phyloP scores from a whole-genome alignment of 2,329 filamentous ascomycete species.

The Xylaria sp. region DNA sequence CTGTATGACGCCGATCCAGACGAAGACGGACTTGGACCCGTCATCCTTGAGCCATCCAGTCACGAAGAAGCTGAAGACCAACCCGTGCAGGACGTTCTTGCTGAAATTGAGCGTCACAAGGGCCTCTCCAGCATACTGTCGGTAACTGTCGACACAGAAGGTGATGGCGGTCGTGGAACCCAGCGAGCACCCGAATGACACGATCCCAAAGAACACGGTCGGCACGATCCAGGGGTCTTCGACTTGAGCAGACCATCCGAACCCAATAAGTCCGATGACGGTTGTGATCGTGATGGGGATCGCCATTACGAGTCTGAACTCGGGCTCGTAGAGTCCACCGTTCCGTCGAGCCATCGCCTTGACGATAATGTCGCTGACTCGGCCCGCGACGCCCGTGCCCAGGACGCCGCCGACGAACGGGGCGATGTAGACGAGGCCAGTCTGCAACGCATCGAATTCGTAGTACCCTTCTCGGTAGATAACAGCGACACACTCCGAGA shows the following conservation, averaged over 20 bases:
- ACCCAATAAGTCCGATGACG: conserved; percentile 87
- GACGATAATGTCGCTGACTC: conserved; percentile 84
- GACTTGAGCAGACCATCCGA: conserved; percentile 86
- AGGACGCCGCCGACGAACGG: conserved; percentile 88
- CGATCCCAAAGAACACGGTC: conserved; percentile 88
- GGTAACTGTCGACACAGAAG: conserved; percentile 91
- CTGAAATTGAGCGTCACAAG: conserved; percentile 92
- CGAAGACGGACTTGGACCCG: conserved; percentile 78
- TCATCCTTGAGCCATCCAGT: conserved; percentile 79
- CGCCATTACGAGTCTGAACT: conserved; percentile 90
- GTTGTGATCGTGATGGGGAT: conserved; percentile 79
- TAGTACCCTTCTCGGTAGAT: conserved; percentile 79
- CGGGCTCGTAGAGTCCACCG: conserved; percentile 93
- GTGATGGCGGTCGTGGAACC: conserved; percentile 92
- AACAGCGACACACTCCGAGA: conserved; percentile 83
- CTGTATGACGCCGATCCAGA: conserved; percentile 87
- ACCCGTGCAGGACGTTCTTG: conserved; percentile 91
- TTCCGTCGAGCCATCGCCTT: conserved; percentile 82
- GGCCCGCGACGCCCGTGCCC: conserved; percentile 90
- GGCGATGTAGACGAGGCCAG: conserved; percentile 86
- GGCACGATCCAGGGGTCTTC: conserved; percentile 87
- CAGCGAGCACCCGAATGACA: conserved; percentile 90
- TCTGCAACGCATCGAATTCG: conserved; percentile 79
- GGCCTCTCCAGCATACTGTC: conserved; percentile 91
- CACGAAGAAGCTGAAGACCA: conserved; percentile 89